Base-by-base conservation (phyloP, 768 basidiomycete species). In the Melanogaster broomeanus region DNA sequence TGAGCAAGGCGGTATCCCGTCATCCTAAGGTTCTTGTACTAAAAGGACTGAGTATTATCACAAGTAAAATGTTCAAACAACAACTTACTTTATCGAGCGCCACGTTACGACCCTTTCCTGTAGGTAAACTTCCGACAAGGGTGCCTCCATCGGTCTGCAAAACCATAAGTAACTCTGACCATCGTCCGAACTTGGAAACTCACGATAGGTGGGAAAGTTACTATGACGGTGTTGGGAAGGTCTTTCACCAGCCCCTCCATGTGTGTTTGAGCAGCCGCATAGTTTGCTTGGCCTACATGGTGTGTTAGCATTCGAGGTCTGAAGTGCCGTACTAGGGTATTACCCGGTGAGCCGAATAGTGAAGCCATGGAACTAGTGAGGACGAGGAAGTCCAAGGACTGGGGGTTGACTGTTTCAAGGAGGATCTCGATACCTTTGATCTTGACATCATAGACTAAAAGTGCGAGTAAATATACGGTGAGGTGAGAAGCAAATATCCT, bases 361-460 rank as follows among this genome's bases (percentile, higher is more conserved):
- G 40, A 39, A 16, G 51, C 33, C 31, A 48, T 51, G n/a, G 52
- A 39, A 16, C 48, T 44, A 5, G 56, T 37, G 6, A 56, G 44
- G 3, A 58, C 50, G 11, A 58, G 50, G 57, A 58, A 58, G 34
- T 58, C 57, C n/a, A 58, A 33, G 3, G 28, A 24, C n/a, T 21
- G 30, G 41, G 49, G 55, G 43, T 57, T 30, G 18, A 58, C 38
- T 8, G 57, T 31, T 34, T 58, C 12, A 4, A 56, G 25, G 24
- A 58, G 57, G 15, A 52, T 35, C 19, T 56, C 21, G 18, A 58
- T 18, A 3, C 55, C 57, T 44, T 52, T 35, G 10, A 58, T 41
- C 43, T 58, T 58, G 49, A 58, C 55, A 33, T 58, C 56, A 27
- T 40, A 56, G 25, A 58, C 56, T 56, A 22, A 11, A 40, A 2